phyloP scores from a whole-genome alignment of 176 grass and related monocot species.

The Hyparrhenia diplandra region DNA sequence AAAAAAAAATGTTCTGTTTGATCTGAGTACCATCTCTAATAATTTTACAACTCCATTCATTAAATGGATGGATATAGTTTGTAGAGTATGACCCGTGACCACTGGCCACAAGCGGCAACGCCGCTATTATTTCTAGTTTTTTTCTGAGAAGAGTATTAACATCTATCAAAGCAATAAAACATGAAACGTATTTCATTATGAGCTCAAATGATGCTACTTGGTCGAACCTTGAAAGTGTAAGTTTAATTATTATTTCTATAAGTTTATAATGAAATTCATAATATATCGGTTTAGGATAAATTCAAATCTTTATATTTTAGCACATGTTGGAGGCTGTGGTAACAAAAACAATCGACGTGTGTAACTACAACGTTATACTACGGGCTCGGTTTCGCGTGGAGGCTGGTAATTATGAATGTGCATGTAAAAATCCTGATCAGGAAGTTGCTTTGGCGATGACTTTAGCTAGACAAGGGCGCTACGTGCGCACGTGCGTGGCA shows the following conservation, averaged over 20 bases:
- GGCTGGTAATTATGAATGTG: conserved; percentile 8
- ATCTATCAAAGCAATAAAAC: background rate
- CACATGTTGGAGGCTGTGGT: background rate
- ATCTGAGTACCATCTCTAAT: no score
- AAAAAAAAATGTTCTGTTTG: no score
- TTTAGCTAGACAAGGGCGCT: conserved; percentile 8
- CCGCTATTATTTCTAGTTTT: no score
- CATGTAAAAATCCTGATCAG: background rate
- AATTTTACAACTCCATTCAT: no score
- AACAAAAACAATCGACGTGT: background rate
- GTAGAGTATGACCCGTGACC: no score
- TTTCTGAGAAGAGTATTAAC: background rate
- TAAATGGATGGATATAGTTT: no score
- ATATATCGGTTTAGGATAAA: background rate
- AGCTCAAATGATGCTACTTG: background rate
- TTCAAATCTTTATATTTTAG: background rate
- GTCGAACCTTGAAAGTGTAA: no score
- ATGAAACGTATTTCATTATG: background rate
- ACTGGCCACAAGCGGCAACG: no score
- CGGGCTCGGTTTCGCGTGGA: background rate
- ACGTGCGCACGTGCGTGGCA: conserved; percentile 59
- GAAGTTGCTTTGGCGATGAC: background rate
- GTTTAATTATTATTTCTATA: background rate
- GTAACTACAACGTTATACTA: background rate
- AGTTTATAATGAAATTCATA: background rate